phyloP scores from a whole-genome alignment of 2,329 filamentous ascomycete genomes.

The Chaetomium globosum region DNA sequence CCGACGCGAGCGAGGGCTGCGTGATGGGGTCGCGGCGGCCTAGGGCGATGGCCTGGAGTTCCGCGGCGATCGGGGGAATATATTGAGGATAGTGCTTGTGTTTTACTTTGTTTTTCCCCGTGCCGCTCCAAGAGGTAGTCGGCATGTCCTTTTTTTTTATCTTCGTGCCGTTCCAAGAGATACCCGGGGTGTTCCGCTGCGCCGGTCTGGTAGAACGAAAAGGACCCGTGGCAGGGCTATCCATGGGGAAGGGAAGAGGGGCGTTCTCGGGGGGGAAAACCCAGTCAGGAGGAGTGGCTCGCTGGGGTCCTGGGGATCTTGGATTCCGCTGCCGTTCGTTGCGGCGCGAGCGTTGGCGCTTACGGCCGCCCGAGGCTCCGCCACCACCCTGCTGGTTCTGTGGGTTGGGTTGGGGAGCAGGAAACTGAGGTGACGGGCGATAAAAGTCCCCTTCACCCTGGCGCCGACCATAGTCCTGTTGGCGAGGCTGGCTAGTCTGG shows the following conservation, averaged over 20 bases:
- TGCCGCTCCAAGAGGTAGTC: too few relatives aligned
- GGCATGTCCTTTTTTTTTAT: neutral
- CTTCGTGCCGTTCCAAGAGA: neutral
- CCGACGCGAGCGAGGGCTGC: constrained; percentile 49
- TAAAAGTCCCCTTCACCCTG: neutral
- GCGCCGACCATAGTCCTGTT: neutral
- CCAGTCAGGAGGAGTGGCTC: constrained; percentile 2
- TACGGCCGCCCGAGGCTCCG: neutral
- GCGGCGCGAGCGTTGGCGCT: neutral
- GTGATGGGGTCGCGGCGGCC: constrained; percentile 34
- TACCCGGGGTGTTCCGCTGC: neutral
- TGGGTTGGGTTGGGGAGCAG: neutral
- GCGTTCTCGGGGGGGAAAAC: neutral
- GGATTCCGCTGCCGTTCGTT: neutral
- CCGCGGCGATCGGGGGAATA: too few relatives aligned
- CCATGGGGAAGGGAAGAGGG: constrained; percentile 9
- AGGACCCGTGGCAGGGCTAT: constrained; percentile 3
- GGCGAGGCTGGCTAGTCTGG: neutral
- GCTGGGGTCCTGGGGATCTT: neutral
- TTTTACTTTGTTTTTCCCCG: too few relatives aligned
- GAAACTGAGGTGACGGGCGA: neutral
- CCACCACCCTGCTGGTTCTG: neutral
- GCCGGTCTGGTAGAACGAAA: constrained; percentile 7
- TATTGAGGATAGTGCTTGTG: too few relatives aligned
- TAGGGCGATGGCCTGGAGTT: too few relatives aligned